phyloP scores from a whole-genome alignment of 441 rosid genomes.

The Populus hybrid region DNA sequence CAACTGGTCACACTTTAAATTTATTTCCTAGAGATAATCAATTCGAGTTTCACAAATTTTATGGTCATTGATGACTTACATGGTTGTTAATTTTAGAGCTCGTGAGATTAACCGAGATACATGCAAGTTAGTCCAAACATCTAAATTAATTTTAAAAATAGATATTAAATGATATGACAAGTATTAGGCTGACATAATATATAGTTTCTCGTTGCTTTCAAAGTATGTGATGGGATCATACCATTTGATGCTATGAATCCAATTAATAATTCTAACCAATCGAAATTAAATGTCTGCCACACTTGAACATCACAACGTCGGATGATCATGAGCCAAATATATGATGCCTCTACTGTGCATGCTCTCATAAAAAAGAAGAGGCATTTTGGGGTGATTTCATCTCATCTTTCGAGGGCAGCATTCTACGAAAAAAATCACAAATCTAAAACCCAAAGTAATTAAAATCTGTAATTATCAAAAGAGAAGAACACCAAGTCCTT shows the following conservation, averaged over 20 bases:
- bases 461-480: too few species aligned
- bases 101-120: rapidly evolving
- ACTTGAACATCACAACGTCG: neutral
- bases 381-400: too few species aligned
- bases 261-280: neutral
- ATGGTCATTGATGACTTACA: rapidly evolving
- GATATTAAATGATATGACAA: too few species aligned
- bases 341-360: neutral
- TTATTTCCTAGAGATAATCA: too few species aligned
- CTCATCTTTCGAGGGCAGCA: too few species aligned
- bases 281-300: neutral
- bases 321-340: neutral
- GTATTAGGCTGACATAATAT: too few species aligned
- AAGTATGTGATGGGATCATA: neutral
- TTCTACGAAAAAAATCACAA: too few species aligned
- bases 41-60: rapidly evolving
- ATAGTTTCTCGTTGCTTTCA: neutral
- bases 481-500: neutral
- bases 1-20: rapidly evolving
- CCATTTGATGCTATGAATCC: neutral
- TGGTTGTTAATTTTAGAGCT: rapidly evolving
- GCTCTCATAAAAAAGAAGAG: too few species aligned
- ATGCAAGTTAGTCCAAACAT: too few species aligned
- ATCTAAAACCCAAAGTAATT: too few species aligned
- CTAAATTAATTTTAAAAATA: too few species aligned